Percentiles rank a stretch among this genome's conserved stretches.
Conservation (phyloP, 192 early-diverging fungal species). For the Linderina pennispora region DNA sequence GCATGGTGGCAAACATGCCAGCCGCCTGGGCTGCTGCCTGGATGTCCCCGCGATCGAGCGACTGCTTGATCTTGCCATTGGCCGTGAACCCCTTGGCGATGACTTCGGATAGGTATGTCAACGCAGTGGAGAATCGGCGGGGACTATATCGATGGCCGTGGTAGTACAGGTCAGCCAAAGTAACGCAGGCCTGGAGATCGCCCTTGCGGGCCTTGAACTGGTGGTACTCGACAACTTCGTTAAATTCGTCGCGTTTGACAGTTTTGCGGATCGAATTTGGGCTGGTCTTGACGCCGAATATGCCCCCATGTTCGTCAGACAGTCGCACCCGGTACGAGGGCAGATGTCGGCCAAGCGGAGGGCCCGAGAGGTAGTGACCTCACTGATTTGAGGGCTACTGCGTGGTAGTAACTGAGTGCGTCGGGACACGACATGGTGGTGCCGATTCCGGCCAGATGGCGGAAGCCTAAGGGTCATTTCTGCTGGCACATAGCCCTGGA, state of each 20-base stretch:
- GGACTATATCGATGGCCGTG: constrained; percentile 52
- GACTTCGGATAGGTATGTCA: constrained; percentile 22
- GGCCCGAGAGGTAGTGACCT: constrained; percentile 62
- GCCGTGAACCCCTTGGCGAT: constrained; percentile 7
- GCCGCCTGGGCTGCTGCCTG: constrained; percentile 61
- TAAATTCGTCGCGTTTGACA: constrained; percentile 50
- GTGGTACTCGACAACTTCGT: constrained; percentile 77
- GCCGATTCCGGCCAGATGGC: constrained; percentile 75
- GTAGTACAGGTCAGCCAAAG: constrained; percentile 80
- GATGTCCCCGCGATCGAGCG: constrained; percentile 14
- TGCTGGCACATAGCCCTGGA: constrained; percentile 64
- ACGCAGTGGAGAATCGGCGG: constrained; percentile 16
- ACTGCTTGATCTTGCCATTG: constrained; percentile 17
- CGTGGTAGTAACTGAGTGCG: constrained; percentile 69
- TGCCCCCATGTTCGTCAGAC: constrained; percentile 72
- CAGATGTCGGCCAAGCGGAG: constrained; percentile 72
- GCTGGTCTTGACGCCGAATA: constrained; percentile 79
- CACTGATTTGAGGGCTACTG: constrained; percentile 73
- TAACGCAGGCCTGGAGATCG: constrained; percentile 45
- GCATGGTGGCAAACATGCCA: constrained; percentile 80
- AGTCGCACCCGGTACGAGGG: constrained; percentile 64
- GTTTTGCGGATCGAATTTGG: constrained; percentile 21
- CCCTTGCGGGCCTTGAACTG: constrained; percentile 52
- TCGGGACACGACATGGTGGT: constrained; percentile 71
- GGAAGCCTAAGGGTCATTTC: constrained; percentile 84